Percentiles rank a stretch among this genome's conserved stretches.
Conservation (phyloP, 352 stramenopile species). For the Pythium inflatum region DNA sequence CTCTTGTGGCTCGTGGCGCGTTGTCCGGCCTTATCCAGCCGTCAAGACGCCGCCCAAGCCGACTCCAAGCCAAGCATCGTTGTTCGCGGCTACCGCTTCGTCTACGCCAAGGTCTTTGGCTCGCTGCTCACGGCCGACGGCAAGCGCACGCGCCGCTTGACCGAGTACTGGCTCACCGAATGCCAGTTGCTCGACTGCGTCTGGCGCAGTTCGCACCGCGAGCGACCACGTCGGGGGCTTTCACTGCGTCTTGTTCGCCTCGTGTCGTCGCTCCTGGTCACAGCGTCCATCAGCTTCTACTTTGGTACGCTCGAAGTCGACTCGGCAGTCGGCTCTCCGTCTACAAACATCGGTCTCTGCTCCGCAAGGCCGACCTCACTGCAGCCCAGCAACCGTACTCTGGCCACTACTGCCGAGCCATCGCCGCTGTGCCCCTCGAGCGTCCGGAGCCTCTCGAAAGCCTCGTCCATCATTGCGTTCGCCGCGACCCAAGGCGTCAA, state of each 20-base stretch:
- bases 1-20: background rate
- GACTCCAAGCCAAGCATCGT: background rate
- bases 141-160: background rate
- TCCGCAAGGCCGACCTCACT: background rate
- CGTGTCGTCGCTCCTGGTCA: background rate
- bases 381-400: background rate
- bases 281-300: slow-evolving; percentile 1
- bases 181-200: slow-evolving; percentile 5
- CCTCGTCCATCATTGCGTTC: background rate
- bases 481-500: background rate
- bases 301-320: slow-evolving; percentile 7
- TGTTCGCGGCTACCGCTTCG: background rate
- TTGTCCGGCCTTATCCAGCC: background rate
- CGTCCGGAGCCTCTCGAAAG: background rate
- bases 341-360: background rate
- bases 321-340: background rate
- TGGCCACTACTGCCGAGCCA: too few species aligned
- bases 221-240: background rate
- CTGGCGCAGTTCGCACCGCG: background rate
- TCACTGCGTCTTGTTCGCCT: background rate
- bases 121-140: slow-evolving; percentile 1
- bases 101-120: background rate
- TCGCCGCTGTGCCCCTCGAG: background rate
- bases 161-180: slow-evolving; percentile 7
- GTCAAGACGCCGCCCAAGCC: background rate